A percentile compares a stretch with the other conserved stretches of the same genome.
These are phyloP conservation scores for Trametes maxima DNA, from an alignment of 768 basidiomycete genomes.

Conservation along the genomic window DNA sequence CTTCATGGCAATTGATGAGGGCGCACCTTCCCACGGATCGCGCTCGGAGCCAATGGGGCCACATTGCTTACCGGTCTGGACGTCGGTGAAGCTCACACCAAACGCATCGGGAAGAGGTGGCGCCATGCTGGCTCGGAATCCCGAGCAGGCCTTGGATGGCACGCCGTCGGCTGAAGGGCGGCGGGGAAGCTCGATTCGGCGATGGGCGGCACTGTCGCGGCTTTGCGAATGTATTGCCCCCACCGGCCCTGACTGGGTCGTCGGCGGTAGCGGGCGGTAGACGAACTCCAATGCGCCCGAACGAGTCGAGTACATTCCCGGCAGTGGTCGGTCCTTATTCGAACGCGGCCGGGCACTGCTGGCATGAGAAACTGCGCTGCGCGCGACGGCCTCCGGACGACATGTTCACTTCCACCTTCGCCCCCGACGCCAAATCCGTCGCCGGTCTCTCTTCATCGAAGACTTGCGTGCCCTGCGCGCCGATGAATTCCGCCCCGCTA, in stretches of 20 bases:
- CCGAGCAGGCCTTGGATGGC: constrained; percentile 4
- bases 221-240: neutral
- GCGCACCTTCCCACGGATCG: constrained; percentile 11
- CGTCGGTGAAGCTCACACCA: neutral
- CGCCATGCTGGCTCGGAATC: neutral
- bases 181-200: constrained; percentile 6
- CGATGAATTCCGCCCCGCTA: neutral
- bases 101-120: neutral
- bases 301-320: constrained; percentile 2
- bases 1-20: constrained; percentile 1
- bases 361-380: constrained; percentile 3
- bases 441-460: constrained; percentile 3
- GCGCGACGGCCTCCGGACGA: neutral
- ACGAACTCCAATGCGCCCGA: constrained; percentile 5
- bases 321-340: constrained; percentile 6
- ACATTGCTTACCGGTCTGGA: neutral
- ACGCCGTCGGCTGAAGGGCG: neutral
- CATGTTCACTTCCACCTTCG: neutral
- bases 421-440: constrained; percentile 1
- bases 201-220: neutral
- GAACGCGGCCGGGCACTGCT: neutral
- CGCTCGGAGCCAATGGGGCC: neutral
- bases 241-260: constrained; percentile 1
- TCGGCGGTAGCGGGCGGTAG: constrained; percentile 1
- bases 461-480: neutral